Conservation (phyloP, 345 rosid species). For the Barbarea vulgaris region DNA sequence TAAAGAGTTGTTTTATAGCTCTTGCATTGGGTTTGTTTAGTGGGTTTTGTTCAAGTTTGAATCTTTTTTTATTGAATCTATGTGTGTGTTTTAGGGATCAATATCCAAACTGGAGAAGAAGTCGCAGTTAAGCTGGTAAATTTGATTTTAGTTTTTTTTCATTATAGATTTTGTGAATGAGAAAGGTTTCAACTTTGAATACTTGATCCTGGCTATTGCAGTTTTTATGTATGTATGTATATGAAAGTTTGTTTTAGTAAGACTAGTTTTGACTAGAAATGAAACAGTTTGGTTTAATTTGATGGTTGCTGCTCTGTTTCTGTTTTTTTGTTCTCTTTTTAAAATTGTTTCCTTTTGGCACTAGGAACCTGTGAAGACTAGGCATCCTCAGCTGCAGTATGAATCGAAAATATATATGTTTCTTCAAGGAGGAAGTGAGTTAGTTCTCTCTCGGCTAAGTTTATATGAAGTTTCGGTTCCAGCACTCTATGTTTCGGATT, state of each 20-base stretch:
- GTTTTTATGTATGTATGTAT: constrained; percentile 2
- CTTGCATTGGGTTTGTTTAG: neutral
- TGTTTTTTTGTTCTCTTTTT: neutral
- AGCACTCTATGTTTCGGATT: neutral
- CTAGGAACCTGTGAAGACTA: constrained; percentile 88
- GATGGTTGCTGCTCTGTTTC: neutral
- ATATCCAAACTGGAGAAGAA: constrained; percentile 85
- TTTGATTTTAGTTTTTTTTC: neutral
- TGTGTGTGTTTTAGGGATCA: constrained; percentile 53
- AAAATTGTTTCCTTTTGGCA: constrained; percentile 2
- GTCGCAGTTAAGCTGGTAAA: constrained; percentile 88
- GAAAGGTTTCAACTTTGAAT: constrained; percentile 10
- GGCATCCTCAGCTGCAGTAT: constrained; percentile 88
- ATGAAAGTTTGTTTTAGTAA: neutral
- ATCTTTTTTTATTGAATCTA: neutral
- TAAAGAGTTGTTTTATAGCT: neutral
- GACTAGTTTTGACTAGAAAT: constrained; percentile 2
- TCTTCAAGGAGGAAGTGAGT: constrained; percentile 96
- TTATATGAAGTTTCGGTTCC: neutral
- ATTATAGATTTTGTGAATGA: neutral
- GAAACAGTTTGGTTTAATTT: neutral
- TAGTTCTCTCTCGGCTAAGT: constrained; percentile 10
- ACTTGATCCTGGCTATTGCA: constrained; percentile 5
- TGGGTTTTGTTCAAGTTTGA: neutral
- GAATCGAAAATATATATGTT: constrained; percentile 87